Base-by-base conservation (phyloP, 108 stramenopile species). In the Skeletonema menzelii region DNA sequence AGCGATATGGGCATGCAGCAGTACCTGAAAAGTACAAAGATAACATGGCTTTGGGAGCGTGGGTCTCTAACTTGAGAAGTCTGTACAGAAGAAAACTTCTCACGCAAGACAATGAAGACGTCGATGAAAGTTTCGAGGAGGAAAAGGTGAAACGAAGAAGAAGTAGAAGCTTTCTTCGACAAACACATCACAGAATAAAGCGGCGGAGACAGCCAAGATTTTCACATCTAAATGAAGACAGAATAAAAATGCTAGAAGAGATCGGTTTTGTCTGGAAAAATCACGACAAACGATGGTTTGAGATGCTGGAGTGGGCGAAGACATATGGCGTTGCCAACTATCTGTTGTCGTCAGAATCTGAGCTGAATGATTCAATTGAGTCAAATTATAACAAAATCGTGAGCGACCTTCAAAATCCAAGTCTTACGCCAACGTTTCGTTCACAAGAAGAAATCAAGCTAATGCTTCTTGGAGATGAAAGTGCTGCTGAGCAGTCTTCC, bases 251-350 rank as follows among this genome's bases (percentile, higher is more conserved):
- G 4, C 68, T 80, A 0, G 72, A 80, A 35, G 72, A 80, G 27
- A 55, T 70, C 47, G 72, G 72, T 30, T 80, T 80, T 22, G 68
- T 80, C 1, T 80, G 79, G 79, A 80, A 60, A 55, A 61, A 72
- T 24, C 68, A 65, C n/a, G 79, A 80, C 38, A 67, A 57, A 53
- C 73, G 73, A 69, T 80, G 79, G 79, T 72, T 69, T 15, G 72
- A 73, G 56, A 80, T 80, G 79, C 49, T 80, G 31, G 79, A 80
- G 53, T 80, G 79, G 79, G 67, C 72, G 56, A 80, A 80, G 63
- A 72, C 69, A 6, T 80, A 80, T 69, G 79, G 44, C 3, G 68
- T 80, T 35, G 67, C 65, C 35, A 80, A 73, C 31, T 53, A 69
- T 53, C 34, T 68, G 26, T 37, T 80, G 38, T 65, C 56, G 17